A percentile compares a stretch with the other conserved stretches of the same genome.
Evolutionary conservation across 2,329 filamentous ascomycete genomes (phyloP).

Genomic region (Fusarium newnesense): DNA sequence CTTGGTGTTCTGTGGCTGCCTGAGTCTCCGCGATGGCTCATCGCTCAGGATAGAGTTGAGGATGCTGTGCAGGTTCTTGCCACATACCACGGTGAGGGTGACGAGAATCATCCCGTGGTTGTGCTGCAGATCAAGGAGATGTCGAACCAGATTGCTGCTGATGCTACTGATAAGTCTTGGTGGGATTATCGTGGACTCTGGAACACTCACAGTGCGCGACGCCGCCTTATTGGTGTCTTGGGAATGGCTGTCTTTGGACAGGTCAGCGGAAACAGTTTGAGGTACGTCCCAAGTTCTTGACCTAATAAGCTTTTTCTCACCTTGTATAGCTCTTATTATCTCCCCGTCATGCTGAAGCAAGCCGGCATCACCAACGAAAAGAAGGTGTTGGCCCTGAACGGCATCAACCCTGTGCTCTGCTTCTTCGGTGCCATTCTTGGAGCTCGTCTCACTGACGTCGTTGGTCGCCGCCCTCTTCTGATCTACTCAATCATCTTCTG

Average conservation of each 20-base stretch:
- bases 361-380: constrained; percentile 62
- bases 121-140: constrained; percentile 63
- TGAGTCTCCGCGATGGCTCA: constrained; percentile 60
- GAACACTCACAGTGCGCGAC: constrained; percentile 59
- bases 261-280: constrained; percentile 60
- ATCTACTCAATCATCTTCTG: constrained; percentile 59
- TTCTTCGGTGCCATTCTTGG: constrained; percentile 62
- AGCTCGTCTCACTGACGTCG: constrained; percentile 64
- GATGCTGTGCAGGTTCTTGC: constrained; percentile 56
- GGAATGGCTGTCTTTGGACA: constrained; percentile 65
- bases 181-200: constrained; percentile 66
- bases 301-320: neutral
- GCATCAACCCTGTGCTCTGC: constrained; percentile 64
- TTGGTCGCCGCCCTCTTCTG: constrained; percentile 67
- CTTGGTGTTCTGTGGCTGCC: constrained; percentile 56
- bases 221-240: constrained; percentile 62
- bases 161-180: constrained; percentile 65
- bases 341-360: constrained; percentile 61
- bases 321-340: constrained; percentile 60
- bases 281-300: neutral
- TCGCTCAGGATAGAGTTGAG: constrained; percentile 53
- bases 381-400: constrained; percentile 61
- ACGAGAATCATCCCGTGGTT: constrained; percentile 60
- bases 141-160: constrained; percentile 56
- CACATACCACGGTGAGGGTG: constrained; percentile 63